These are phyloP conservation scores for Gossypium davidsonii DNA, from an alignment of 441 rosid species.

Conservation along the genomic window DNA sequence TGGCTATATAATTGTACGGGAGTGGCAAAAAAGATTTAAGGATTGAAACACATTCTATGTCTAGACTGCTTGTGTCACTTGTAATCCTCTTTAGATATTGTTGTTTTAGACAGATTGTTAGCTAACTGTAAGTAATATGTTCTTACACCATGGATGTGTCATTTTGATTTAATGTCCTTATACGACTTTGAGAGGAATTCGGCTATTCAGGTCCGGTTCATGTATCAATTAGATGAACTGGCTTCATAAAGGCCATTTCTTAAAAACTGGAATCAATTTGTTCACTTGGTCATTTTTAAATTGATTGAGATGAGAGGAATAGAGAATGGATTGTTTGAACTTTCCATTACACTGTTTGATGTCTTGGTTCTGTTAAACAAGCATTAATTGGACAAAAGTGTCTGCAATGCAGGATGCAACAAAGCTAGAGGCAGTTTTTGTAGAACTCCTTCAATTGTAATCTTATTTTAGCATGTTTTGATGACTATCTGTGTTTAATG, in stretches of 20 bases:
- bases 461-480: neutral
- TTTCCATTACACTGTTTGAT: neutral
- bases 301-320: neutral
- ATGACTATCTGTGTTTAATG: neutral
- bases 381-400: neutral
- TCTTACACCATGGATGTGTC: neutral
- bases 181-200: neutral
- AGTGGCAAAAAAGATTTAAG: neutral
- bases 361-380: neutral
- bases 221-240: neutral
- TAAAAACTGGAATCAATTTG: neutral
- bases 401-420: neutral
- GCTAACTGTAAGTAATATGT: neutral
- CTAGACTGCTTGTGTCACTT: neutral
- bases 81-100: neutral
- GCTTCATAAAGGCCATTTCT: too few species aligned
- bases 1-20: neutral
- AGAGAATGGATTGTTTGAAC: neutral
- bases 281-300: neutral
- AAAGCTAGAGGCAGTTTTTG: slow-evolving; percentile 11
- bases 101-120: neutral
- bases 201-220: neutral
- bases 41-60: neutral
- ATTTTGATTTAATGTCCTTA: neutral
- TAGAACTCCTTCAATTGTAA: neutral